A percentile compares a stretch with the other conserved stretches of the same genome.
phyloP scores from a whole-genome alignment of 2,329 filamentous ascomycete genomes.

The Diaporthe australafricana region DNA sequence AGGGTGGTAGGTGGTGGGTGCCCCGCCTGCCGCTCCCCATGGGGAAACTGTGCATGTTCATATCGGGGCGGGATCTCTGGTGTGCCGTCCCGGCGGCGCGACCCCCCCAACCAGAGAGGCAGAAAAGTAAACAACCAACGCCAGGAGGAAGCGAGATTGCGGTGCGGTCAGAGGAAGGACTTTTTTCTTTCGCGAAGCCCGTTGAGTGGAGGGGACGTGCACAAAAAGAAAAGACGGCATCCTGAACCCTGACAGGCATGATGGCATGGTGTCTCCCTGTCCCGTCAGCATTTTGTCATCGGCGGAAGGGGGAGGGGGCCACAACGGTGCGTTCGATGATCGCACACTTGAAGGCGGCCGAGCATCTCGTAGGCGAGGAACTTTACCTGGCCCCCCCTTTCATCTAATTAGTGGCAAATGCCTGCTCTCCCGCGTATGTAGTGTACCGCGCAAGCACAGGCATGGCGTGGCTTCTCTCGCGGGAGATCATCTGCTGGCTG shows the following conservation, averaged over 20 bases:
- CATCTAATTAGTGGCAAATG: slow-evolving; percentile 25
- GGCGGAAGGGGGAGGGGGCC: not conserved
- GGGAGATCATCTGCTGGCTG: slow-evolving; percentile 10
- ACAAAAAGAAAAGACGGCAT: not conserved
- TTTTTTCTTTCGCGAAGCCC: not conserved
- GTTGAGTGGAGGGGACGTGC: slow-evolving; percentile 18
- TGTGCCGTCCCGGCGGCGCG: slow-evolving; percentile 14
- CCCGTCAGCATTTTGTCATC: slow-evolving; percentile 26
- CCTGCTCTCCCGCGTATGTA: not conserved
- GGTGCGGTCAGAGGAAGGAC: not conserved
- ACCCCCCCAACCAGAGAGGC: not conserved
- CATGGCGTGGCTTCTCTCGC: not conserved
- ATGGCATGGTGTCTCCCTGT: not conserved
- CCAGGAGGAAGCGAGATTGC: slow-evolving; percentile 17
- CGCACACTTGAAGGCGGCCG: not conserved
- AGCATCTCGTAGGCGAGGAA: slow-evolving; percentile 14
- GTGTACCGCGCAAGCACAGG: not conserved
- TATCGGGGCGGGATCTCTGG: slow-evolving; percentile 19
- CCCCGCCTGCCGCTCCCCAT: slow-evolving; percentile 29
- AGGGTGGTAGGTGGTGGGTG: not conserved
- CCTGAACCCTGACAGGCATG: not conserved
- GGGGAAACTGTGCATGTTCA: slow-evolving; percentile 23
- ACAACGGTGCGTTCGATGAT: slow-evolving; percentile 23
- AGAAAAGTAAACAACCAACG: not conserved
- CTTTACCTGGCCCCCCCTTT: slow-evolving; percentile 6